phyloP scores from a whole-genome alignment of 495 filamentous ascomycete species.

The Astrothelium subdiscretum region DNA sequence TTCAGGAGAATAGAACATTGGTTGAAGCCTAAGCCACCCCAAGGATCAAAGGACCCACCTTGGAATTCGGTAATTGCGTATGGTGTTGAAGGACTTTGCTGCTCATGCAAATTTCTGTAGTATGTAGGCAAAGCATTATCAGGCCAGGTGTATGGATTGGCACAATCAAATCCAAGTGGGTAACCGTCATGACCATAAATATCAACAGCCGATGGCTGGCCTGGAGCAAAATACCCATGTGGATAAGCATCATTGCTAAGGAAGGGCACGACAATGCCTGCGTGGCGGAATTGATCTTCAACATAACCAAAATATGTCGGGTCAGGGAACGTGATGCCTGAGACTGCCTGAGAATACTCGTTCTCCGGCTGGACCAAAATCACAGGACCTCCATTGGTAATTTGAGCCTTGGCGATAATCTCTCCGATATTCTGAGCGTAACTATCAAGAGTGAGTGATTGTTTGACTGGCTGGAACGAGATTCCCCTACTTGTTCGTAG shows the following conservation, averaged over 20 bases:
- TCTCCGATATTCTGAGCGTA: constrained; percentile 44
- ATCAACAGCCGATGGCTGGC: constrained; percentile 55
- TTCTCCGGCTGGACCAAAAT: constrained; percentile 74
- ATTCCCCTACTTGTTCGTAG: constrained; percentile 48
- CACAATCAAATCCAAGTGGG: constrained; percentile 42
- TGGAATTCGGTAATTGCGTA: constrained; percentile 64
- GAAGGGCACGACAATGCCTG: constrained; percentile 61
- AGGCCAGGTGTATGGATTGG: constrained; percentile 33
- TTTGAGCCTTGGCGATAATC: constrained; percentile 61
- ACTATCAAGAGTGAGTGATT: neutral
- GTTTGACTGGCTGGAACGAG: too few species aligned
- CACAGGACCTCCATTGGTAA: constrained; percentile 67
- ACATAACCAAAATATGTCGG: constrained; percentile 58
- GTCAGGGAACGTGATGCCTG: constrained; percentile 41
- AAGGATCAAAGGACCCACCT: constrained; percentile 65
- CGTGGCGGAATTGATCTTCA: constrained; percentile 52
- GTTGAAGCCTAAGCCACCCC: constrained; percentile 55
- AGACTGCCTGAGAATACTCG: constrained; percentile 48
- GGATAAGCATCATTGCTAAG: constrained; percentile 61
- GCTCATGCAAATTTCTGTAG: constrained; percentile 34
- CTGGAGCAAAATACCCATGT: constrained; percentile 53
- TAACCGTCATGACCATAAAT: constrained; percentile 72
- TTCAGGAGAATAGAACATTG: constrained; percentile 53
- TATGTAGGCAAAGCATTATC: constrained; percentile 31
- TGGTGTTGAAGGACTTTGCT: constrained; percentile 53